Evolutionary conservation across 2,329 filamentous ascomycete species (phyloP), one percentile per base, ranked within the genome.

Genomic region (Dothistroma pini): DNA sequence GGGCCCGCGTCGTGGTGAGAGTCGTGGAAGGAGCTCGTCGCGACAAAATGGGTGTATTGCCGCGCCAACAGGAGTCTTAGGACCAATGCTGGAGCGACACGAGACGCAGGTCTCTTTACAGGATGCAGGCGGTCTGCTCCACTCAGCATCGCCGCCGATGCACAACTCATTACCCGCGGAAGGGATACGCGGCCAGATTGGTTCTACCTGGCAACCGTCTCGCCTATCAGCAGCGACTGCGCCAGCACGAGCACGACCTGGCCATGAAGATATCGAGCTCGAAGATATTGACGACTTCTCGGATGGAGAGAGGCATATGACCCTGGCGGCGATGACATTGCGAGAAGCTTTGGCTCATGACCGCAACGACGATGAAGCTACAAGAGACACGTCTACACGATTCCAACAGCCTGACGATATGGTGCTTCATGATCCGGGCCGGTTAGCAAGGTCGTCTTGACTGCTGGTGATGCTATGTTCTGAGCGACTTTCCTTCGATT

Each of bases 71-170:
- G 67, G 72, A 5, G 65, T 72, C 1, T 58, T 70, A 8, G 68
- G 67, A 1, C 71, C 71, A 1, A 69, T 63, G 66, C 62, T 68
- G 11, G 70, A 69, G 57, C 63, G 69, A 29, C 61, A 65, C n/a
- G 67, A 69, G 57, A 72, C 65, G 10, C 61, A 68, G 9, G 53
- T 70, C 3, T 71, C 67, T 25, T 56, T 74, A 6, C 72, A 74
- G 59, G 73, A 75, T 57, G 68, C 69, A 4, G 72, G 72, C 10
- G 73, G 73, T 9, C 60, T 73, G 10, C 57, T 72, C n/a, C 53
- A 8, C 6, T 31, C 51, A 10, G 19, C 51, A 11, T 35, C 51
- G 7, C 9, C 10, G 8, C 51, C 10, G 16, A 2, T 12, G 9
- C 31, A 12, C 25, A n/a, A 5, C 31, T 35, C n/a, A 1, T 12